These are phyloP conservation scores for Candida sanyiensis DNA, from an alignment of 805 yeast genomes.

Conservation along the genomic window DNA sequence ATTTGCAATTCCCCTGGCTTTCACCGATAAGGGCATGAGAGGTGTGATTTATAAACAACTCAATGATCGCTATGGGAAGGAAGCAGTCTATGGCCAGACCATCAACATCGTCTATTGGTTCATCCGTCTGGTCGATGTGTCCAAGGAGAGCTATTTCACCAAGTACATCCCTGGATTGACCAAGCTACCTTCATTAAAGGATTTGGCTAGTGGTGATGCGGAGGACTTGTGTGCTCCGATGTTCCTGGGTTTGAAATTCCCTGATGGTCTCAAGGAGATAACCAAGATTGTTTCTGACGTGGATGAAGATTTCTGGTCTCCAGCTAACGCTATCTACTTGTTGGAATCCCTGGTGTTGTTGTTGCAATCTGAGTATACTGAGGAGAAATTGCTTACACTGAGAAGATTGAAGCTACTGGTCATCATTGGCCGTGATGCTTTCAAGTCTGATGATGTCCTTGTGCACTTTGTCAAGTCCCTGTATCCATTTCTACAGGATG, in stretches of 20 bases:
- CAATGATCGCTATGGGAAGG: conserved; percentile 15
- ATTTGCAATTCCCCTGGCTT: conserved; percentile 39
- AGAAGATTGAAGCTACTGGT: conserved; percentile 36
- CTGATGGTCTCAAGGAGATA: conserved; percentile 17
- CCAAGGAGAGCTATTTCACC: conserved; percentile 24
- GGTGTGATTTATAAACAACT: conserved; percentile 27
- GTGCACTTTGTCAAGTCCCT: conserved; percentile 16
- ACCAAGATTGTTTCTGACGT: conserved; percentile 3
- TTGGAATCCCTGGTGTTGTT: conserved; percentile 28
- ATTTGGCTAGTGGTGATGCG: conserved; percentile 8
- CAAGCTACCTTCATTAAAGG: neutral
- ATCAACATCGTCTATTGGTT: conserved; percentile 33
- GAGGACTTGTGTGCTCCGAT: conserved; percentile 7
- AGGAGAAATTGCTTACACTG: conserved; percentile 25
- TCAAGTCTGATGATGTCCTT: conserved; percentile 18
- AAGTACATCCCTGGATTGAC: conserved; percentile 14
- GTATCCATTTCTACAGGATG: conserved; percentile 16
- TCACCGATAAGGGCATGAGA: conserved; percentile 34
- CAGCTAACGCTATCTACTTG: conserved; percentile 33
- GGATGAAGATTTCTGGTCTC: conserved; percentile 32
- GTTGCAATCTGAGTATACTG: conserved; percentile 22
- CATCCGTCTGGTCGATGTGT: conserved; percentile 36
- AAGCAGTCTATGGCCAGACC: conserved; percentile 19
- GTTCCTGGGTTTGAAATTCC: conserved; percentile 10
- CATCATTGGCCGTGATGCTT: conserved; percentile 21